Conservation (phyloP, 441 rosid species). For the Bruguiera hainesii region DNA sequence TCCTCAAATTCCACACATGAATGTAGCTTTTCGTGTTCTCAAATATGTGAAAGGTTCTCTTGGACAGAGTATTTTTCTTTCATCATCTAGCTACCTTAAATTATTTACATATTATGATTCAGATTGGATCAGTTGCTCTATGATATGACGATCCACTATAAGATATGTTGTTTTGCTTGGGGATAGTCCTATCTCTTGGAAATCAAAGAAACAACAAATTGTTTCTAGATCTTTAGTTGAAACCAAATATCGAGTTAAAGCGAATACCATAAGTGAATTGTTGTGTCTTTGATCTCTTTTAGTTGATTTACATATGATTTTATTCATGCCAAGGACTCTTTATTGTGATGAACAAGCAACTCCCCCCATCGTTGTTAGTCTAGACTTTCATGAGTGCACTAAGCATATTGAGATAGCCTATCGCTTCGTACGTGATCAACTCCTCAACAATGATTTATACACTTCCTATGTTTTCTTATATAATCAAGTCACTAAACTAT, state of each 20-base stretch:
- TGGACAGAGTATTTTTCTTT: neutral
- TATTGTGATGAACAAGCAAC: neutral
- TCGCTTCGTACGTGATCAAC: neutral
- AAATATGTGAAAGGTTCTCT: neutral
- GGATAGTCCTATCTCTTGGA: neutral
- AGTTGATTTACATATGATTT: fast-evolving
- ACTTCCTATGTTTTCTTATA: neutral
- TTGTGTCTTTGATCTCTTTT: neutral
- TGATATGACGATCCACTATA: neutral
- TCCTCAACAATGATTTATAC: neutral
- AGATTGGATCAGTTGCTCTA: neutral
- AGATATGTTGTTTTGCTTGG: neutral
- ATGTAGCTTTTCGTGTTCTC: neutral
- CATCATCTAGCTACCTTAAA: neutral
- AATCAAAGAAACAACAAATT: neutral
- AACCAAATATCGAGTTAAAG: neutral
- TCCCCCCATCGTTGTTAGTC: neutral
- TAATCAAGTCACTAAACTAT: neutral
- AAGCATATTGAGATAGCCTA: neutral
- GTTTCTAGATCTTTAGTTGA: neutral
- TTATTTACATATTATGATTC: neutral
- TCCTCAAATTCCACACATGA: too few relatives aligned
- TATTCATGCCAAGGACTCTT: neutral
- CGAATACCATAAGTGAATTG: neutral
- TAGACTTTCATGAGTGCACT: neutral